Evolutionary conservation across 192 early-diverging fungal genomes (phyloP), one percentile per base, ranked within the genome.

Genomic region (Backusella tuberculispora): DNA sequence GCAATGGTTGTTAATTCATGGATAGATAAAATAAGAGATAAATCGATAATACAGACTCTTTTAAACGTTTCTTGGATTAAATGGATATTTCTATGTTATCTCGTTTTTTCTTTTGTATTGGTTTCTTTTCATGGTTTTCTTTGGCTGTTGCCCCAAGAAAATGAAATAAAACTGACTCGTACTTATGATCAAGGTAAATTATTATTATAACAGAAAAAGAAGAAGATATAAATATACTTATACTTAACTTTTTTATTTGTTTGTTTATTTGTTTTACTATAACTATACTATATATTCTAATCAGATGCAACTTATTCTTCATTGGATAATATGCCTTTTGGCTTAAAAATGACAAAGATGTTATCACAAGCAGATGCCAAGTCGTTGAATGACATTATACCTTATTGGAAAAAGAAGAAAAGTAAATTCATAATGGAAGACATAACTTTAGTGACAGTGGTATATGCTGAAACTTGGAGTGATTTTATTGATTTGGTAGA

Each of bases 401-500:
- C 81, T n/a, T 78, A 74, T n/a, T 83, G 78, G 74, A 69, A 79
- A 24, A 76, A 53, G 77, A 72, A 17, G 74, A 66, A 21, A 81
- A 81, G 29, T 34, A 34, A 24, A 42, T 68, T 6, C 66, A 48
- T 12, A 72, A 85, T 26, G 75, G 83, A 42, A 46, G 68, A 69
- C 5, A 45, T 87, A 40, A 84, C 88, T 4, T 60, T 85, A 0
- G 79, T 78, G 2, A 85, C 86, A 10, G 81, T 82, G 68, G 72
- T 87, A 10, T 82, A 78, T 24, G 63, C 74, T 47, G 76, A 85
- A 38, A 71, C 77, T 12, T 81, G 83, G 66, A 80, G 77, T 29
- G 82, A 84, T 21, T 63, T 89, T 34, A 70, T 66, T 19, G 56
- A 71, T 43, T 71, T 89, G 48, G 83, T 83, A 37, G 82, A 87